phyloP scores from a whole-genome alignment of 2,329 filamentous ascomycete species.

The Domatiomyces catenatus region DNA sequence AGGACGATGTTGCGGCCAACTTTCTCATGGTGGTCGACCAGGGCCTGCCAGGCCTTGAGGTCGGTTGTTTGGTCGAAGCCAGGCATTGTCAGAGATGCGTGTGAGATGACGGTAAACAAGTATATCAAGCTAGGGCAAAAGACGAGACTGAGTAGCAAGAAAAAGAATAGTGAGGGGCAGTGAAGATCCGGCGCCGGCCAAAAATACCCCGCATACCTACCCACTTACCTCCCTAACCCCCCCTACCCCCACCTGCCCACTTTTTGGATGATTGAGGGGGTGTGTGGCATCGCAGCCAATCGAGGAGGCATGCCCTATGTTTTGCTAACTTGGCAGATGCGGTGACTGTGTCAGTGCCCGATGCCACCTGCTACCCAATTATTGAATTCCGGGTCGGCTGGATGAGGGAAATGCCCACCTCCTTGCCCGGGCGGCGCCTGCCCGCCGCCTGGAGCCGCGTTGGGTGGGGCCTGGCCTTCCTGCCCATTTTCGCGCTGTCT shows the following conservation, averaged over 20 bases:
- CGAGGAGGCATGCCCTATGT: background rate
- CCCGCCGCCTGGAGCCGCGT: constrained; percentile 5
- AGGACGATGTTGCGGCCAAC: constrained; percentile 81
- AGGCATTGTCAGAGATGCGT: constrained; percentile 29
- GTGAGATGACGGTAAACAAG: too few species aligned
- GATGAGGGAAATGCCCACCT: constrained; percentile 42
- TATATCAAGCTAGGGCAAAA: too few species aligned
- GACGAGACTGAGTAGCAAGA: too few species aligned
- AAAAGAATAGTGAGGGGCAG: too few species aligned
- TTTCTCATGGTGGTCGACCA: constrained; percentile 76
- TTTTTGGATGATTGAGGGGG: too few species aligned
- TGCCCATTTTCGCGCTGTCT: constrained; percentile 43
- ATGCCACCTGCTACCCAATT: constrained; percentile 55
- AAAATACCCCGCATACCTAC: too few species aligned
- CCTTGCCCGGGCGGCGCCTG: constrained; percentile 14
- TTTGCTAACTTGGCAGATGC: background rate
- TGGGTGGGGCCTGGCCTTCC: constrained; percentile 17
- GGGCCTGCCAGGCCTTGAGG: constrained; percentile 72
- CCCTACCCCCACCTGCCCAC: too few species aligned
- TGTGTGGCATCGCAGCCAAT: background rate
- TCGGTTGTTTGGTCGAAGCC: constrained; percentile 71
- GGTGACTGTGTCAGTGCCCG: constrained; percentile 28
- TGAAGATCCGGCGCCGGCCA: too few species aligned
- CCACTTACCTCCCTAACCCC: too few species aligned
- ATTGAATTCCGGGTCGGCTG: constrained; percentile 50